Percentiles rank a stretch among this genome's conserved stretches.
These are phyloP conservation scores for Fusarium brevicatenulatum DNA, from an alignment of 2,329 filamentous ascomycete species.

Conservation along the genomic window DNA sequence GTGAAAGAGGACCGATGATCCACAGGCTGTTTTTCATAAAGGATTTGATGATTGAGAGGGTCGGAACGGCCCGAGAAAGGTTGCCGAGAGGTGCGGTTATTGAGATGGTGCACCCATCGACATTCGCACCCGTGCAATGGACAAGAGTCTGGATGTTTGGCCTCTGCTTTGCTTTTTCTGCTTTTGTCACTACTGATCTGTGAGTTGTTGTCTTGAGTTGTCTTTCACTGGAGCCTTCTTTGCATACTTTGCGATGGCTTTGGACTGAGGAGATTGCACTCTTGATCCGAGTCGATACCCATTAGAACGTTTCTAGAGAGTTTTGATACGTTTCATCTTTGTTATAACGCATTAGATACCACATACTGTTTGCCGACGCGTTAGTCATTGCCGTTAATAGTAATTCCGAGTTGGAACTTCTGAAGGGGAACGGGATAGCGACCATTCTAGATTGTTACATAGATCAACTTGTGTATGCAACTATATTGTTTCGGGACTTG, in stretches of 20 bases:
- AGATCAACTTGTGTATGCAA: not conserved
- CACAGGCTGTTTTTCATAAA: slow-evolving; percentile 1
- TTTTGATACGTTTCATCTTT: slow-evolving; percentile 22
- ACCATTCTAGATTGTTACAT: not conserved
- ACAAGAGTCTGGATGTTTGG: slow-evolving; percentile 3
- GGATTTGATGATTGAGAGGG: slow-evolving; percentile 18
- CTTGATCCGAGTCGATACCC: slow-evolving; percentile 37
- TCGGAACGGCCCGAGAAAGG: slow-evolving; percentile 41
- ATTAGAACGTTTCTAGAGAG: slow-evolving; percentile 36
- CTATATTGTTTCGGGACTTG: not conserved
- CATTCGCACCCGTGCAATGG: not conserved
- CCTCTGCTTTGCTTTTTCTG: slow-evolving; percentile 6
- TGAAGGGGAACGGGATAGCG: not conserved
- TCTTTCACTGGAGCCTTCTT: slow-evolving; percentile 10
- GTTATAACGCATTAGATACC: slow-evolving; percentile 28
- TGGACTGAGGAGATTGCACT: slow-evolving; percentile 12
- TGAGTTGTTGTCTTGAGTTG: not conserved
- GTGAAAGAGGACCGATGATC: not conserved
- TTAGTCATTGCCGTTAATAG: slow-evolving; percentile 2
- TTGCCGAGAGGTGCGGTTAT: slow-evolving; percentile 21
- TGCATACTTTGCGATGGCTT: slow-evolving; percentile 23
- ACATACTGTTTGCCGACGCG: slow-evolving; percentile 2
- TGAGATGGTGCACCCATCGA: slow-evolving; percentile 7
- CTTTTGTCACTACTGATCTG: not conserved
- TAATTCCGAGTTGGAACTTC: not conserved